These are phyloP conservation scores for Zymoseptoria passerinii DNA, from an alignment of 2,329 filamentous ascomycete species.

Conservation along the genomic window DNA sequence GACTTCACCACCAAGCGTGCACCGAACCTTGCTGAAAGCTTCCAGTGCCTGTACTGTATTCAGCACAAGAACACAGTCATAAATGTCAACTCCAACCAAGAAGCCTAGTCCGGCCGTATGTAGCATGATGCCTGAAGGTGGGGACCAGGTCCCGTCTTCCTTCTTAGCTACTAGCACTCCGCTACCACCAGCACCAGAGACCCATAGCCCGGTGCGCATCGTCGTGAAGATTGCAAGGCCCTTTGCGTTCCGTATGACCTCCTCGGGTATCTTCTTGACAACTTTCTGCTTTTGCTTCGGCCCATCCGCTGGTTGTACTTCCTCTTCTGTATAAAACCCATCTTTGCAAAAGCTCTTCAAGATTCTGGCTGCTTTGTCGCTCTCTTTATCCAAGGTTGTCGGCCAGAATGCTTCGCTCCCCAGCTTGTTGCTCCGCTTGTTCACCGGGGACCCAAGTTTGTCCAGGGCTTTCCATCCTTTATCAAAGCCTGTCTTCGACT, in stretches of 20 bases:
- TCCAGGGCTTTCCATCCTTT: slow-evolving; percentile 61
- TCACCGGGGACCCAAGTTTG: slow-evolving; percentile 62
- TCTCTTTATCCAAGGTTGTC: slow-evolving; percentile 75
- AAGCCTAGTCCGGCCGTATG: slow-evolving; percentile 87
- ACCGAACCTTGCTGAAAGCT: slow-evolving; percentile 68
- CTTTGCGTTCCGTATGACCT: slow-evolving; percentile 78
- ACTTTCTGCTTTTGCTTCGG: slow-evolving; percentile 55
- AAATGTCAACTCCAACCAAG: slow-evolving; percentile 84
- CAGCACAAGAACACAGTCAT: slow-evolving; percentile 89
- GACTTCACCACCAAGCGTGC: slow-evolving; percentile 75
- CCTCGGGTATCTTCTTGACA: slow-evolving; percentile 74
- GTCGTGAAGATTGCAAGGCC: slow-evolving; percentile 91
- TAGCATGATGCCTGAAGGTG: slow-evolving; percentile 81
- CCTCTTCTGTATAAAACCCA: slow-evolving; percentile 57
- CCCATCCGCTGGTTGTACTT: slow-evolving; percentile 37
- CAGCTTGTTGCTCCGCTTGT: slow-evolving; percentile 71
- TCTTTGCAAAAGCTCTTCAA: slow-evolving; percentile 82
- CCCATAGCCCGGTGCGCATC: slow-evolving; percentile 87
- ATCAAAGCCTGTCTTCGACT: slow-evolving; percentile 61
- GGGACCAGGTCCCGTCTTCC: slow-evolving; percentile 82
- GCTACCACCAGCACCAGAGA: slow-evolving; percentile 83
- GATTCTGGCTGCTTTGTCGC: slow-evolving; percentile 84
- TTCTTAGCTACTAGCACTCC: slow-evolving; percentile 78
- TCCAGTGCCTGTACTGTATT: slow-evolving; percentile 79
- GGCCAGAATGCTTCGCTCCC: slow-evolving; percentile 81